Percentiles rank a stretch among this genome's conserved stretches.
These are phyloP conservation scores for Stephanodiscus triporus DNA, from an alignment of 108 stramenopile genomes.

Conservation along the genomic window DNA sequence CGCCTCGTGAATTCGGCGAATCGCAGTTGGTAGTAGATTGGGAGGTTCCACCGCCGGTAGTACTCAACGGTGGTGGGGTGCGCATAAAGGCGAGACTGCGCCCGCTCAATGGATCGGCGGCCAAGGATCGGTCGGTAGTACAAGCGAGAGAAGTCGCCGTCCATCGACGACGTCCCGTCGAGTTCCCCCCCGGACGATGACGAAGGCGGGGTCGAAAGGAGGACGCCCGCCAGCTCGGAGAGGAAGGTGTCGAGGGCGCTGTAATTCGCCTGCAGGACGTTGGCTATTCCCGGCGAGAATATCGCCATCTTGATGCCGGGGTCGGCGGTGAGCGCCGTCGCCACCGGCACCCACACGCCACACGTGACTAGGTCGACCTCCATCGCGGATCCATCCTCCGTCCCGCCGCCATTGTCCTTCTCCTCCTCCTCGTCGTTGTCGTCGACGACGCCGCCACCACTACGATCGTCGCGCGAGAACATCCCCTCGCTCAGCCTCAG, in stretches of 20 bases:
- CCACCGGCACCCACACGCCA: constrained; percentile 89
- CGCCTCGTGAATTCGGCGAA: constrained; percentile 85
- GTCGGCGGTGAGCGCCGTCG: constrained; percentile 88
- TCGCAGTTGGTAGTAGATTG: constrained; percentile 90
- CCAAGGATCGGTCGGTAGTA: constrained; percentile 65
- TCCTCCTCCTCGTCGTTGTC: constrained; percentile 6
- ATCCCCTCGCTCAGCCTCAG: constrained; percentile 71
- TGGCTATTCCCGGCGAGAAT: constrained; percentile 92
- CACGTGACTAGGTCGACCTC: constrained; percentile 84
- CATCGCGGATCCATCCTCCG: constrained; percentile 15
- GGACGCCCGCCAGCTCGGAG: constrained; percentile 60
- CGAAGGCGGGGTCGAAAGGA: constrained; percentile 38
- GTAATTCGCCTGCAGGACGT: constrained; percentile 85
- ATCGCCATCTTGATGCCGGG: constrained; percentile 87
- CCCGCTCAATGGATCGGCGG: constrained; percentile 45
- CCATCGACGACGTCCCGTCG: constrained; percentile 19
- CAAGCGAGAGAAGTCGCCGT: constrained; percentile 47
- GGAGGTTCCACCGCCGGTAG: constrained; percentile 85
- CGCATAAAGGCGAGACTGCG: constrained; percentile 75
- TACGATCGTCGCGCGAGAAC: constrained; percentile 38
- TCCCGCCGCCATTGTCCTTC: neutral
- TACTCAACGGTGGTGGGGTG: constrained; percentile 88
- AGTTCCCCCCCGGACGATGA: neutral
- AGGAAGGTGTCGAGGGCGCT: constrained; percentile 78
- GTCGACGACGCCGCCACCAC: neutral